Evolutionary conservation across 371 early-diverging fungal genomes (phyloP).

Genomic region (Rhizoclosmatium hyalinum): DNA sequence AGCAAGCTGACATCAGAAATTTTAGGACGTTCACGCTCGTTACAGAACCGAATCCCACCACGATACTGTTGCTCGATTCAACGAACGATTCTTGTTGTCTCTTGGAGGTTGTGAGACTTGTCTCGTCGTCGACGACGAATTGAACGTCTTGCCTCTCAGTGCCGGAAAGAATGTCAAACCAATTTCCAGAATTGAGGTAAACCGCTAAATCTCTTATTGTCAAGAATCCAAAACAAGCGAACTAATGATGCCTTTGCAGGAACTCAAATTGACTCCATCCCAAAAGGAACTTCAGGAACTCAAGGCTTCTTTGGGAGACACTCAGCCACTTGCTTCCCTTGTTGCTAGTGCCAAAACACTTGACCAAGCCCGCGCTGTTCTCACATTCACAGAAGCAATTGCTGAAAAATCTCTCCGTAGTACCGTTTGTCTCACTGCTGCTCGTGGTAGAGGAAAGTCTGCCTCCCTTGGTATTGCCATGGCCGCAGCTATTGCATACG

Average conservation of each 20-base stretch:
- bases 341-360: conserved; percentile 81
- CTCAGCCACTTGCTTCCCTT: conserved; percentile 86
- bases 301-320: conserved; percentile 84
- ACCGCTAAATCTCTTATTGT: background rate
- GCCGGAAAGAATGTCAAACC: conserved; percentile 89
- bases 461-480: conserved; percentile 97
- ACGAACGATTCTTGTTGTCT: conserved; percentile 96
- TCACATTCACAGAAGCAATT: conserved; percentile 94
- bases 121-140: conserved; percentile 95
- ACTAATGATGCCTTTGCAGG: background rate
- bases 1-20: background rate
- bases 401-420: conserved; percentile 90
- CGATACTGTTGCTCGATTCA: conserved; percentile 95
- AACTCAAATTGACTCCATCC: conserved; percentile 60
- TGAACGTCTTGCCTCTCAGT: conserved; percentile 94
- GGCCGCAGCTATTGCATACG: conserved; percentile 95
- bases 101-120: conserved; percentile 90
- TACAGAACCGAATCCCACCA: conserved; percentile 93
- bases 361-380: conserved; percentile 95
- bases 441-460: conserved; percentile 99
- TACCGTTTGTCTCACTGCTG: conserved; percentile 95
- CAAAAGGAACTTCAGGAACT: conserved; percentile 80
- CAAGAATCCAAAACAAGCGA: background rate
- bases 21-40: conserved; percentile 86
- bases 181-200: conserved; percentile 55